Evolutionary conservation across 2,329 filamentous ascomycete species (phyloP).

Genomic region (Aspergillus carbonarius): DNA sequence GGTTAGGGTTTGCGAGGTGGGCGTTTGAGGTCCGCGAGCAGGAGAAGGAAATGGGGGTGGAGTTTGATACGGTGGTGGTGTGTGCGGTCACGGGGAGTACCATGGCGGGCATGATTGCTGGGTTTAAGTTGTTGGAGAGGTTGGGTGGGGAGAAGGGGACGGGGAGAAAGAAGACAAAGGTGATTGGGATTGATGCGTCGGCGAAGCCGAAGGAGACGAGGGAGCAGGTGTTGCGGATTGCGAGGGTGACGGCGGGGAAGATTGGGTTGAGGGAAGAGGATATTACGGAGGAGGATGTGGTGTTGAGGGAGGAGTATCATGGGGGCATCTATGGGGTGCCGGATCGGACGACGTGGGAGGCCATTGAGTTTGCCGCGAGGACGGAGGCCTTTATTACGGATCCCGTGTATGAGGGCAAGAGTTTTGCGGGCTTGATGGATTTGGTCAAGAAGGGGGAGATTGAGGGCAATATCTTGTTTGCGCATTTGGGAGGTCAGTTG

Average conservation of each 20-base stretch:
- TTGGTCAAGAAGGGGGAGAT: conserved; percentile 65
- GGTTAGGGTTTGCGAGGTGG: conserved; percentile 69
- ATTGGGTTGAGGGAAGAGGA: conserved; percentile 62
- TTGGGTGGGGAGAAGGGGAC: conserved; percentile 33
- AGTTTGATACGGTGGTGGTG: conserved; percentile 67
- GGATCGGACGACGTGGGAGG: conserved; percentile 63
- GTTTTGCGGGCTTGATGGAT: conserved; percentile 69
- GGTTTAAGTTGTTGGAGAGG: conserved; percentile 64
- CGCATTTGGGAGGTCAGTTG: conserved; percentile 68
- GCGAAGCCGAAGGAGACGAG: conserved; percentile 61
- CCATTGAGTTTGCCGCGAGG: conserved; percentile 66
- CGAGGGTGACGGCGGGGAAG: conserved; percentile 60
- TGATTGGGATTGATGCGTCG: conserved; percentile 68
- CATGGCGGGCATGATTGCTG: conserved; percentile 69
- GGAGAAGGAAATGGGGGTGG: conserved; percentile 60
- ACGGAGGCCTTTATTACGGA: conserved; percentile 74
- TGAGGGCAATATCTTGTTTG: conserved; percentile 66
- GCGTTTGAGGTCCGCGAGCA: conserved; percentile 67
- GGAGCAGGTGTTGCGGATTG: conserved; percentile 66
- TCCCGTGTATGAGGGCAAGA: conserved; percentile 76
- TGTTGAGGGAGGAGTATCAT: conserved; percentile 65
- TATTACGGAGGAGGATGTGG: conserved; percentile 62
- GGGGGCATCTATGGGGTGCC: conserved; percentile 68
- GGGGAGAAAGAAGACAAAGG: conserved; percentile 11
- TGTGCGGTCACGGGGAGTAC: conserved; percentile 72